A percentile compares a stretch with the other conserved stretches of the same genome.
phyloP scores from a whole-genome alignment of 1,284 basidiomycete species.

The Cutaneotrichosporon dermatis region DNA sequence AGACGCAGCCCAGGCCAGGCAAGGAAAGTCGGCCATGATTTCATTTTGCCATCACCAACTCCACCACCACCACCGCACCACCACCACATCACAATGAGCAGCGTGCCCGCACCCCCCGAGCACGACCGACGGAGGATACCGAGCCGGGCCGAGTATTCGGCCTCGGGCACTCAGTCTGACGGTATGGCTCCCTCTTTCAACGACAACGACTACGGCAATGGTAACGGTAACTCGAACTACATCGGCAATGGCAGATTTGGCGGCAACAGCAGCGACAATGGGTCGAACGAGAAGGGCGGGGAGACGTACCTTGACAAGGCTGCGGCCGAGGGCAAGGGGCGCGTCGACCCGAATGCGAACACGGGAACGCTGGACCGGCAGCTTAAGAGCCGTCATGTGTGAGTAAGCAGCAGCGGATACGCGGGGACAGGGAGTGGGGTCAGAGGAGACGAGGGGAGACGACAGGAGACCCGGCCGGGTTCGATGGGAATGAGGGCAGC shows the following conservation, averaged over 20 bases:
- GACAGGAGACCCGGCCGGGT: too few species aligned
- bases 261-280: too few species aligned
- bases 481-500: too few species aligned
- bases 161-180: background rate
- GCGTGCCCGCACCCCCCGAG: background rate
- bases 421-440: too few species aligned
- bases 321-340: background rate
- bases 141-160: background rate
- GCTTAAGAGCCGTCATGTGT: slow-evolving; percentile 21
- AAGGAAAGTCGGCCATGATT: too few species aligned
- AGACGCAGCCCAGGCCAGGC: too few species aligned
- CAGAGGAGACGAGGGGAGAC: too few species aligned
- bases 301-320: background rate
- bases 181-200: background rate
- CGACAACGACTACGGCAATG: too few species aligned
- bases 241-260: too few species aligned
- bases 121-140: background rate
- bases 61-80: too few species aligned
- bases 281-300: background rate
- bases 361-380: slow-evolving; percentile 2
- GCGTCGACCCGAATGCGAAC: background rate
- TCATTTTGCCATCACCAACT: too few species aligned
- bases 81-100: background rate
- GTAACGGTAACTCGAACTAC: too few species aligned
- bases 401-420: background rate